Evolutionary conservation across 768 basidiomycete species (phyloP).

Genomic region (Pleurotus platypus): DNA sequence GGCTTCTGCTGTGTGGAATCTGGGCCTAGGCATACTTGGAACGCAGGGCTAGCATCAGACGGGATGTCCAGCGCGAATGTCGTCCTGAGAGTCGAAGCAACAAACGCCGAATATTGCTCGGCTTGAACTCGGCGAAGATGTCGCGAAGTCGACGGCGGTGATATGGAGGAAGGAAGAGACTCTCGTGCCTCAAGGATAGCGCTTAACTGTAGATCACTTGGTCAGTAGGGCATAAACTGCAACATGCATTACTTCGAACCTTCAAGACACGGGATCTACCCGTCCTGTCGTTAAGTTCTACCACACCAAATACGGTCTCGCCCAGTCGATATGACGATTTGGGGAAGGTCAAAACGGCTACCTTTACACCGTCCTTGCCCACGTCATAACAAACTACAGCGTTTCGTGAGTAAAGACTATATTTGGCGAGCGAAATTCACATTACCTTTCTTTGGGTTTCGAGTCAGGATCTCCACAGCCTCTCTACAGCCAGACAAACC

Average conservation of each 20-base stretch:
- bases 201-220: slow-evolving; percentile 53
- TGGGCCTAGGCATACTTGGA: slow-evolving; percentile 58
- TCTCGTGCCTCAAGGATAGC: slow-evolving; percentile 91
- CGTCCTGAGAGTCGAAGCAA: slow-evolving; percentile 67
- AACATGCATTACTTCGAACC: slow-evolving; percentile 39
- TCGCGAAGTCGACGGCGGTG: slow-evolving; percentile 41
- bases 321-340: slow-evolving; percentile 91
- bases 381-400: slow-evolving; percentile 87
- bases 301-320: slow-evolving; percentile 86
- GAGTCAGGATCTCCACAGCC: slow-evolving; percentile 86
- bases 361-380: slow-evolving; percentile 85
- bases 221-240: neutral
- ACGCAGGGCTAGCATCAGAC: slow-evolving; percentile 85
- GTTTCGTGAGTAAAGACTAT: neutral
- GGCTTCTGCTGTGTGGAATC: slow-evolving; percentile 16
- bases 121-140: slow-evolving; percentile 76
- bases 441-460: slow-evolving; percentile 84
- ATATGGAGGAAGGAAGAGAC: slow-evolving; percentile 61
- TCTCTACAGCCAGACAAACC: slow-evolving; percentile 65
- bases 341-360: slow-evolving; percentile 88
- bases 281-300: slow-evolving; percentile 77
- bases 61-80: slow-evolving; percentile 92
- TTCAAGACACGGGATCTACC: slow-evolving; percentile 77
- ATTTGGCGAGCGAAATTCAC: slow-evolving; percentile 15
- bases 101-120: slow-evolving; percentile 79